Evolutionary conservation across 495 filamentous ascomycete genomes (phyloP).

Genomic region (Talaromyces thailandensis): DNA sequence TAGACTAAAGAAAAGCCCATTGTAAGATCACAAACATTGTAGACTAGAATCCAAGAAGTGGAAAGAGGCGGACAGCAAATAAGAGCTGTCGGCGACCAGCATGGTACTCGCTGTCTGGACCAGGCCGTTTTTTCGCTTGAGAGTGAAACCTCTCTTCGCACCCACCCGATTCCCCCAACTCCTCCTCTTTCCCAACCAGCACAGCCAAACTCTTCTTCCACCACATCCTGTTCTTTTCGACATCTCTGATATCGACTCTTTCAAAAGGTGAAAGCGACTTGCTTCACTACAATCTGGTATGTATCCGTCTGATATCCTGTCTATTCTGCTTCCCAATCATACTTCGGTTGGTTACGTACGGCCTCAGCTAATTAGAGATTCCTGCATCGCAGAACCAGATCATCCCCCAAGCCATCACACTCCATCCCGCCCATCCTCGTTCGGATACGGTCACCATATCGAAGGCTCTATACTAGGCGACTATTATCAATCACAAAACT

Average conservation of each 20-base stretch:
- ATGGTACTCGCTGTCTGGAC: conserved; percentile 23
- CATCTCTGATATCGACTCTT: not conserved
- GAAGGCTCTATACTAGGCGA: not conserved
- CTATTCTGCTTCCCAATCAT: conserved; percentile 8
- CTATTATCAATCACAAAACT: not conserved
- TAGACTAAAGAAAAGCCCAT: not conserved
- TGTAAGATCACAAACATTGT: not conserved
- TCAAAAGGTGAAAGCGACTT: not conserved
- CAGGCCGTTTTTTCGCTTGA: conserved; percentile 31
- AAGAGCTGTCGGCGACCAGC: conserved; percentile 19
- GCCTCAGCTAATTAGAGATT: not conserved
- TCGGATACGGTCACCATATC: not conserved
- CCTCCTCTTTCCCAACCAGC: conserved; percentile 12
- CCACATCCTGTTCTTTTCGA: conserved; percentile 15
- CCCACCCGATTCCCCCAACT: conserved; percentile 6
- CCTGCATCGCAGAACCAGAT: conserved; percentile 2
- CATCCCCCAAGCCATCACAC: not conserved
- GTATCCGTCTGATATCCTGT: conserved; percentile 8
- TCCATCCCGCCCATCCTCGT: not conserved
- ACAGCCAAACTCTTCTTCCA: conserved; percentile 19
- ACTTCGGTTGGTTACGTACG: not conserved
- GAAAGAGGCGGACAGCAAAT: not conserved
- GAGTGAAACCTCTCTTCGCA: conserved; percentile 31
- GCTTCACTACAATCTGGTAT: not conserved
- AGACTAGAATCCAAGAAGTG: not conserved